phyloP scores from a whole-genome alignment of 495 filamentous ascomycete species.

The Penicillium bovifimosum region DNA sequence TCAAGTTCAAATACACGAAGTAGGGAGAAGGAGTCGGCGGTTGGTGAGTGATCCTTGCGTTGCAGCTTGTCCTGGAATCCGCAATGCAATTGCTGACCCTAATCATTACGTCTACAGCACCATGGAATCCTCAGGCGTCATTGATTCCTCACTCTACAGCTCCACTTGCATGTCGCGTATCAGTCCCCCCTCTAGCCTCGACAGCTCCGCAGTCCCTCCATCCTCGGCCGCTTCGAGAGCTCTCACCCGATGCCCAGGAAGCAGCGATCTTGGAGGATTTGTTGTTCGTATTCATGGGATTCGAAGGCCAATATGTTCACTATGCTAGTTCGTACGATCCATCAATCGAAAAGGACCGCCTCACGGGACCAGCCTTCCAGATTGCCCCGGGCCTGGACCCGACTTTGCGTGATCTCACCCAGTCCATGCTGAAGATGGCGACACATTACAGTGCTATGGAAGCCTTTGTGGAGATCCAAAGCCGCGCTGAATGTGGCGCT shows the following conservation, averaged over 20 bases:
- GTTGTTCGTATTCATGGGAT: slow-evolving; percentile 96
- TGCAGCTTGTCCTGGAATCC: neutral
- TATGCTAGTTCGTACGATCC: slow-evolving; percentile 79
- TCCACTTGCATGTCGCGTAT: slow-evolving; percentile 80
- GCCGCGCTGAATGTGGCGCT: slow-evolving; percentile 87
- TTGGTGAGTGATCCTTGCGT: slow-evolving; percentile 27
- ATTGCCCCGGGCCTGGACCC: slow-evolving; percentile 83
- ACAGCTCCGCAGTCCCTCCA: slow-evolving; percentile 64
- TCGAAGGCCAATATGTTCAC: slow-evolving; percentile 93
- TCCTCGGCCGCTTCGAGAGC: slow-evolving; percentile 62
- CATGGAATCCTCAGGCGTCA: slow-evolving; percentile 80
- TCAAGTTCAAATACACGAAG: slow-evolving; percentile 33
- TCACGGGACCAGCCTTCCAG: slow-evolving; percentile 73
- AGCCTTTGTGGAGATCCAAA: slow-evolving; percentile 89
- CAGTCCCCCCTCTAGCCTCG: slow-evolving; percentile 72
- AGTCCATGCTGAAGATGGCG: slow-evolving; percentile 90
- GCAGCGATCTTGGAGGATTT: slow-evolving; percentile 82
- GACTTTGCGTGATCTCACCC: slow-evolving; percentile 79
- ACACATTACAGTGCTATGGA: slow-evolving; percentile 88
- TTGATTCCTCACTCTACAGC: slow-evolving; percentile 81
- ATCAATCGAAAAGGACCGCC: slow-evolving; percentile 72
- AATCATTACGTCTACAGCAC: slow-evolving; percentile 29
- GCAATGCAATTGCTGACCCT: slow-evolving; percentile 16
- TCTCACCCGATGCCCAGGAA: slow-evolving; percentile 79
- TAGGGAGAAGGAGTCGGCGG: slow-evolving; percentile 34